Conservation (phyloP, 225 moss, liverwort and hornwort species). For the Straminergon stramineum region DNA sequence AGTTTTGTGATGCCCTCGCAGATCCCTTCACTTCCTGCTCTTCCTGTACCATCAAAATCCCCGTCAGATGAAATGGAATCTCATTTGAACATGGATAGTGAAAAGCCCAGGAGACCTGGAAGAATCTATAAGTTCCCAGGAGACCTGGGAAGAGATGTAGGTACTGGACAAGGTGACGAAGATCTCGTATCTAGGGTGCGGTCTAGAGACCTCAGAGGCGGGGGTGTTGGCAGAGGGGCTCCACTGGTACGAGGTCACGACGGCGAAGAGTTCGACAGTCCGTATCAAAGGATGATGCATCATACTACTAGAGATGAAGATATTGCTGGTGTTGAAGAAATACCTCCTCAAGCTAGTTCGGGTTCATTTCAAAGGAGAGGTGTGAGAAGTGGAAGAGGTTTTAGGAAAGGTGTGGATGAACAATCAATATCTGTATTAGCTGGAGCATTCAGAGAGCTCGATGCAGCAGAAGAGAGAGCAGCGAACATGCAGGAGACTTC, state of each 20-base stretch:
- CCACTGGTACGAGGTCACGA: background rate
- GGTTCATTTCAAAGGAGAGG: conserved; percentile 11
- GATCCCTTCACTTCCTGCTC: conserved; percentile 26
- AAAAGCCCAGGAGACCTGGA: conserved; percentile 14
- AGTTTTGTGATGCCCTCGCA: conserved; percentile 42
- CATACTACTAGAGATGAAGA: conserved; percentile 9
- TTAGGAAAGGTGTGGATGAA: conserved; percentile 5
- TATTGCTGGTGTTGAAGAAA: conserved; percentile 4
- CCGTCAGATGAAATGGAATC: conserved; percentile 1
- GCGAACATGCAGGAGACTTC: conserved; percentile 6
- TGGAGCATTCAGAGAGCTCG: conserved; percentile 7
- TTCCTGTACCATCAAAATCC: conserved; percentile 15
- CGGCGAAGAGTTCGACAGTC: conserved; percentile 14
- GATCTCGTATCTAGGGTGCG: conserved; percentile 5
- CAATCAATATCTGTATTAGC: conserved; percentile 8
- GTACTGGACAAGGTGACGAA: conserved; percentile 2
- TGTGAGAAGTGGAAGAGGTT: conserved; percentile 9
- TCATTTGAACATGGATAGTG: background rate
- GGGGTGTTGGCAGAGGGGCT: conserved; percentile 6
- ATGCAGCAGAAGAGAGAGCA: conserved; percentile 16
- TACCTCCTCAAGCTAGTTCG: background rate
- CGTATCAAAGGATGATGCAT: conserved; percentile 17
- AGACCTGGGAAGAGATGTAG: background rate
- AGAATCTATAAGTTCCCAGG: conserved; percentile 4
- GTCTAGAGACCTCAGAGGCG: conserved; percentile 2